phyloP scores from a whole-genome alignment of 495 filamentous ascomycete species.

The Hypoxylon lienhwacheense region DNA sequence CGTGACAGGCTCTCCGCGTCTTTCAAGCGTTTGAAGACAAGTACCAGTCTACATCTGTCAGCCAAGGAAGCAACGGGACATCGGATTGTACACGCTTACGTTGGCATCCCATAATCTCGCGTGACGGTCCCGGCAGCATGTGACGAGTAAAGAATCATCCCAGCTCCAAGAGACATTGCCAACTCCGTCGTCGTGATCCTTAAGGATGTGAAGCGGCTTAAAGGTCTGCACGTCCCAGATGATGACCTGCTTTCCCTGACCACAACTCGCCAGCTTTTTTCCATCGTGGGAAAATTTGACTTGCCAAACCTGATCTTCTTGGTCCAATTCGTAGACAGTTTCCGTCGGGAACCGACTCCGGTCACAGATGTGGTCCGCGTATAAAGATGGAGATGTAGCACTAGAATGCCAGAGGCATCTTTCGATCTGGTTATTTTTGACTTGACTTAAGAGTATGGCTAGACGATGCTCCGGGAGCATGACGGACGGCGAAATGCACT shows the following conservation, averaged over 20 bases:
- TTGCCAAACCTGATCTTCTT: constrained; percentile 86
- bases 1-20: constrained; percentile 79
- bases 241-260: constrained; percentile 69
- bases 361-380: constrained; percentile 85
- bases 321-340: constrained; percentile 64
- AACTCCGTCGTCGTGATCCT: constrained; percentile 66
- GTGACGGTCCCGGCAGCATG: constrained; percentile 71
- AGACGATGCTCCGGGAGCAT: constrained; percentile 97
- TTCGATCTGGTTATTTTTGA: constrained; percentile 79
- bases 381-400: constrained; percentile 76
- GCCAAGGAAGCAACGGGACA: neutral
- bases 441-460: constrained; percentile 76
- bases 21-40: constrained; percentile 62
- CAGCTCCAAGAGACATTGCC: constrained; percentile 87
- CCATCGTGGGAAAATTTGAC: constrained; percentile 90
- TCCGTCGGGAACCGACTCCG: constrained; percentile 74
- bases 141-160: constrained; percentile 81
- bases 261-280: constrained; percentile 76
- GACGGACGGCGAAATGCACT: constrained; percentile 91
- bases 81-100: constrained; percentile 52
- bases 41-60: constrained; percentile 63
- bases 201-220: constrained; percentile 62
- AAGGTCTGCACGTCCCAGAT: constrained; percentile 82
- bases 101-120: constrained; percentile 78
- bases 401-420: constrained; percentile 89